Base-by-base conservation (phyloP, 768 basidiomycete genomes). In the Boletus rufocinnamomeus region DNA sequence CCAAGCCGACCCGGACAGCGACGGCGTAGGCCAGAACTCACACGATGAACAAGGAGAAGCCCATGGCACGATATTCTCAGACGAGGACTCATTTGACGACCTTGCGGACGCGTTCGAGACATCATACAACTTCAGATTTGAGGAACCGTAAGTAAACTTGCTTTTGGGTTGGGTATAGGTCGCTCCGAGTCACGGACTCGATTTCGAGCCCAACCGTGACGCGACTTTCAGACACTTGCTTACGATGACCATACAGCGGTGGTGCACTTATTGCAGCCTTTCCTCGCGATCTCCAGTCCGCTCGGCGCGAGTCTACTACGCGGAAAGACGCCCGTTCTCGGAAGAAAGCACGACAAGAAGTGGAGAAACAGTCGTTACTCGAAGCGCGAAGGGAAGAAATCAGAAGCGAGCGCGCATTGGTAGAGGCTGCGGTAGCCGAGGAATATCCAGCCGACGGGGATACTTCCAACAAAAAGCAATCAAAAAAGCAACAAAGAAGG, bases 81-180 rank as follows among this genome's bases (percentile, higher is more conserved):
- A 88, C 11, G 88, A 89, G 7, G 85, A 87, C 37, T 82, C 90
- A 19, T 97, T 97, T 65, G 94, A 97, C 54, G 93, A 96, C 45
- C 86, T 91, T 61, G 90, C 87, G 6, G 95, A 97, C 30, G 84
- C 84, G 45, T 99, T 98, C 63, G 97, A 99, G 76, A 86, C 84
- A n/a, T 91, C 90, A 17, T 99, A 98, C 76, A 98, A 98, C 73
- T 97, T 97, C 77, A 86, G 97, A 53, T 99, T 93, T 71, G 96
- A 99, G 72, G 96, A 99, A 74, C 90, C 92, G 85, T 93, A 67
- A 66, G 93, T 86, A 19, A 8, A 28, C 35, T 63, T 19, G 1
- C n/a, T 40, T 21, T 54, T 11, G 23, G 25, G 1, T 54, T 23
- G 13, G 11, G 28, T 17, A 30, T 32, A 13, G 27, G n/a, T 16